Evolutionary conservation across 805 yeast species (phyloP).

Genomic region (Ogataea populi-albae): DNA sequence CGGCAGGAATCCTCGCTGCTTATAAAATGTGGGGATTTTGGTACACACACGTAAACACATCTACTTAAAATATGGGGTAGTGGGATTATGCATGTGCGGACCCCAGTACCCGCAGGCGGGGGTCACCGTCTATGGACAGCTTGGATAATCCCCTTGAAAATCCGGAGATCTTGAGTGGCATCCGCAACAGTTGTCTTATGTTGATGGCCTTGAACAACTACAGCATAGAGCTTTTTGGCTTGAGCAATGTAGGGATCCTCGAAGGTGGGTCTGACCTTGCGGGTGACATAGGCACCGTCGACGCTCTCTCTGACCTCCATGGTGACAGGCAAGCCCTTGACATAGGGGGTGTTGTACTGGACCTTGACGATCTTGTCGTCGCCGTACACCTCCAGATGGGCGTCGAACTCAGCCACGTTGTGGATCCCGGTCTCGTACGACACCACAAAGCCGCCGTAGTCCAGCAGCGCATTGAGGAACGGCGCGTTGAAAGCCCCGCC

Average conservation of each 20-base stretch:
- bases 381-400: constrained; percentile 7
- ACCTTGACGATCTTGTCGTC: constrained; percentile 7
- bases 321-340: constrained; percentile 9
- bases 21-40: too few species aligned
- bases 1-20: too few species aligned
- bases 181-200: constrained; percentile 1
- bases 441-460: constrained; percentile 6
- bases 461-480: constrained; percentile 6
- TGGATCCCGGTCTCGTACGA: constrained; percentile 7
- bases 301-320: constrained; percentile 7
- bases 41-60: too few species aligned
- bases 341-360: constrained; percentile 8
- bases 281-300: constrained; percentile 1
- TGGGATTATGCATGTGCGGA: too few species aligned
- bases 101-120: too few species aligned
- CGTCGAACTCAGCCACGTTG: constrained; percentile 7
- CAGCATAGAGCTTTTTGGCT: constrained; percentile 3
- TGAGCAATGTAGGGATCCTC: constrained; percentile 4
- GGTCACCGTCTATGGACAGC: too few species aligned
- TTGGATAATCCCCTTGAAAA: neutral
- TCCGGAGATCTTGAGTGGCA: neutral
- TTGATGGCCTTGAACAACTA: neutral
- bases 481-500: constrained; percentile 5
- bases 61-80: too few species aligned
- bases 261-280: constrained; percentile 5